phyloP scores from a whole-genome alignment of 2,329 filamentous ascomycete species.

The Trichophyton rubrum region DNA sequence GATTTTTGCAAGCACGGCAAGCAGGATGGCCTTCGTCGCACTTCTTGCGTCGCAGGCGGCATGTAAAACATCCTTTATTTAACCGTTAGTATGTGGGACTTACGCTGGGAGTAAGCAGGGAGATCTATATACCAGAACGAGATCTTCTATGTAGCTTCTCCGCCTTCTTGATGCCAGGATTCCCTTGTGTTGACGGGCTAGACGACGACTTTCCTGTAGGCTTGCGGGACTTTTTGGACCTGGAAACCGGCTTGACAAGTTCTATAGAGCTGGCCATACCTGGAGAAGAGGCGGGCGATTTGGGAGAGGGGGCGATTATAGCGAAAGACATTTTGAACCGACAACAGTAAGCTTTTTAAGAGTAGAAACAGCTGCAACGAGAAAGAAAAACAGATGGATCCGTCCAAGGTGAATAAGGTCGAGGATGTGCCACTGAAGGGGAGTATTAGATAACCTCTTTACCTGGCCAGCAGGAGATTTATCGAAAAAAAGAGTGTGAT shows the following conservation, averaged over 20 bases:
- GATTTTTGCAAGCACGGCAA: conserved; percentile 53
- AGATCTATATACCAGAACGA: conserved; percentile 10
- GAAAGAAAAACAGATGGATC: neutral
- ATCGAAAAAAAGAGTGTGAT: neutral
- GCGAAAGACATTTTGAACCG: conserved; percentile 13
- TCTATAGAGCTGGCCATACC: conserved; percentile 8
- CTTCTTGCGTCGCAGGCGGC: conserved; percentile 55
- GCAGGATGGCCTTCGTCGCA: conserved; percentile 55
- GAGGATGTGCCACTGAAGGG: neutral
- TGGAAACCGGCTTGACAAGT: conserved; percentile 6
- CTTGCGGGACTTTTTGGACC: conserved; percentile 10
- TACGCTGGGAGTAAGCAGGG: neutral
- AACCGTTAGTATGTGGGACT: neutral
- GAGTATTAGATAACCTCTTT: neutral
- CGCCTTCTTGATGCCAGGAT: conserved; percentile 3
- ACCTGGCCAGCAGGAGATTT: conserved; percentile 5
- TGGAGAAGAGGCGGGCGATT: conserved; percentile 8
- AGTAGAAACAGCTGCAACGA: neutral
- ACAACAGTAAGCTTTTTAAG: neutral
- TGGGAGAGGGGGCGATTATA: conserved; percentile 13
- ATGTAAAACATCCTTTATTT: conserved; percentile 50
- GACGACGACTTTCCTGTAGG: conserved; percentile 4
- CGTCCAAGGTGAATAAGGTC: neutral
- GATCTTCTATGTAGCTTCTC: conserved; percentile 14
- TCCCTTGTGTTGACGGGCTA: conserved; percentile 6